Base-by-base conservation (phyloP, 2,329 filamentous ascomycete species). In the Coniochaeta sp. region DNA sequence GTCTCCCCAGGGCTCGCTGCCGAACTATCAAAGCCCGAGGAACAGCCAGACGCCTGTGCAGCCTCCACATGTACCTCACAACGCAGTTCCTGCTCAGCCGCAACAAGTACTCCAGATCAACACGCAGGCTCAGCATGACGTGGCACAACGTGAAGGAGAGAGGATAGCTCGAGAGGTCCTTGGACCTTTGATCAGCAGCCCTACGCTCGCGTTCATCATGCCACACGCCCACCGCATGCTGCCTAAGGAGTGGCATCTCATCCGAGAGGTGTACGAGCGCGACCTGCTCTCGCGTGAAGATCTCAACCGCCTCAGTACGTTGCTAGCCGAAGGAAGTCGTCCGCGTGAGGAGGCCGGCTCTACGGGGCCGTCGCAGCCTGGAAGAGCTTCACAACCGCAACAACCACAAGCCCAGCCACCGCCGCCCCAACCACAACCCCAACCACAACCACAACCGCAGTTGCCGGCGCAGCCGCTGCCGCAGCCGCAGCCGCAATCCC, bases 231-330 rank as follows among this genome's bases (percentile, higher is more conserved):
- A 81, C 22, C 81, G 83, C 57, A 90, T 89, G 79, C 81, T 86
- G 54, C 79, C 83, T n/a, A 76, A 82, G 17, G 90, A 96, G 69
- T 88, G 95, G 82, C 79, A 83, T 59, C 84, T 95, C 30, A 83
- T 97, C 63, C 81, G 83, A 58, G 80, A 82, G 42, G 87, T 93
- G 16, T 79, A 91, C 26, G 81, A 86, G 57, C 78, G 81, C 12
- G 86, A 91, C 59, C 84, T 86, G 0, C 81, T 80, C 24, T 84
- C 90, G 0, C 79, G 85, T 24, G 81, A 86, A 1, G 85, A 92
- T 67, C 71, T 88, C 19, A 75, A 79, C 57, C 77, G 84, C 58
- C 74, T 88, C 3, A 83, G 82, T 38, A 72, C 74, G 54, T 74
- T 86, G 22, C 69, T 88, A 14, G 84, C 85, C 59, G 79, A 78